phyloP scores from a whole-genome alignment of 352 stramenopile species.

The Phytopythium litorale region DNA sequence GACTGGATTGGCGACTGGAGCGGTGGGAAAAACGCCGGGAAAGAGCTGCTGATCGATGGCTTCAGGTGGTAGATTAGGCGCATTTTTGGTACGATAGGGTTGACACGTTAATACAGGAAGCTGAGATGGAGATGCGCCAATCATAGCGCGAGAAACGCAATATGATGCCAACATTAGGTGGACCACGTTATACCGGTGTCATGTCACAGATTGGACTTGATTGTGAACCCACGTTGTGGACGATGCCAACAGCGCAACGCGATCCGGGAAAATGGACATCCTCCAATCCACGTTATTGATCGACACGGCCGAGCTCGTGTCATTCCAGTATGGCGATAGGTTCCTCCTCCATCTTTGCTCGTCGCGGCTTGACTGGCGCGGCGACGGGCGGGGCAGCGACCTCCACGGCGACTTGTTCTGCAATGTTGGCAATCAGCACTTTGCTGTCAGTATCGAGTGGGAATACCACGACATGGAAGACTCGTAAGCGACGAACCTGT shows the following conservation, averaged over 20 bases:
- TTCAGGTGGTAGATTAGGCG: neutral
- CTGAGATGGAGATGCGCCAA: neutral
- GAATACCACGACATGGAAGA: neutral
- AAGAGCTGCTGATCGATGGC: neutral
- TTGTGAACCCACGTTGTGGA: too few species aligned
- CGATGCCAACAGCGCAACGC: too few species aligned
- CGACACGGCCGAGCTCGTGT: neutral
- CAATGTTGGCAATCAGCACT: neutral
- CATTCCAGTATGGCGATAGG: conserved; percentile 11
- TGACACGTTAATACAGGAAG: too few species aligned
- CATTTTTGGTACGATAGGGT: neutral
- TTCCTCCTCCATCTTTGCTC: conserved; percentile 9
- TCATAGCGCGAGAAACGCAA: neutral
- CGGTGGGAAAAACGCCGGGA: neutral
- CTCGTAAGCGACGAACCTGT: conserved; percentile 19
- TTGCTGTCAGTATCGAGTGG: neutral
- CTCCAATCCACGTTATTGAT: neutral
- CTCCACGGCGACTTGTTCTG: conserved; percentile 6
- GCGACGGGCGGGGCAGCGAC: neutral
- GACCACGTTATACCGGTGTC: neutral
- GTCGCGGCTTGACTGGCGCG: conserved; percentile 1
- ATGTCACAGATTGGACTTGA: neutral
- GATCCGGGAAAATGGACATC: neutral
- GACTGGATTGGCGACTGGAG: too few species aligned
- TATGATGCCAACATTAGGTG: neutral